phyloP scores from a whole-genome alignment of 805 yeast species.

The Candida qinlingensis region DNA sequence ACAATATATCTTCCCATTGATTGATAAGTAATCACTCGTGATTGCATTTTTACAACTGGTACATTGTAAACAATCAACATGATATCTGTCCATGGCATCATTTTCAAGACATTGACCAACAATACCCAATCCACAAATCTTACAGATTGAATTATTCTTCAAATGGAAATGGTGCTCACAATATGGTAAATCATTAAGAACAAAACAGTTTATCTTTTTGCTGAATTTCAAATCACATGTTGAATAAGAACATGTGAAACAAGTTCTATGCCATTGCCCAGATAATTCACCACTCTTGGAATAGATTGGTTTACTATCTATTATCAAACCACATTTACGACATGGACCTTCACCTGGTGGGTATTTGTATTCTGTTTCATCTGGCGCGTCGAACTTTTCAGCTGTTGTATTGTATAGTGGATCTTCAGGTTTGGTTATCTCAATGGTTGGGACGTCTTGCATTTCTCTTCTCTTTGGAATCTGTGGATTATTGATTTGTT shows the following conservation, averaged over 20 bases:
- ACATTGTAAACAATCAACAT: conserved; percentile 68
- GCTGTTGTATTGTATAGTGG: background rate
- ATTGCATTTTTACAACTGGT: conserved; percentile 48
- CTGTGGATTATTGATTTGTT: background rate
- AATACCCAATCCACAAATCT: conserved; percentile 64
- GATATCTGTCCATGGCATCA: conserved; percentile 68
- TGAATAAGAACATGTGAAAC: conserved; percentile 77
- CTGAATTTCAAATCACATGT: conserved; percentile 54
- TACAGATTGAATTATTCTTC: conserved; percentile 71
- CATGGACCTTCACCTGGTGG: conserved; percentile 78
- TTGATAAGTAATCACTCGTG: conserved; percentile 48
- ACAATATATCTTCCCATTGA: conserved; percentile 45
- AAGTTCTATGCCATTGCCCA: conserved; percentile 91
- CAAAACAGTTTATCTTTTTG: conserved; percentile 67
- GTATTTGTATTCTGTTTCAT: conserved; percentile 17
- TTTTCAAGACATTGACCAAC: conserved; percentile 90
- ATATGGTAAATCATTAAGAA: conserved; percentile 71
- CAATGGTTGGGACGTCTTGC: background rate
- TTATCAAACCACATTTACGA: conserved; percentile 58
- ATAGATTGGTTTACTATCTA: conserved; percentile 63
- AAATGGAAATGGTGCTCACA: conserved; percentile 76
- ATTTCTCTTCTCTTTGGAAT: background rate
- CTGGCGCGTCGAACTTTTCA: background rate
- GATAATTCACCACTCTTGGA: conserved; percentile 78
- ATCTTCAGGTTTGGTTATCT: background rate